Evolutionary conservation across 1,139 yeast genomes (phyloP), one percentile per base, ranked within the genome.

Genomic region (Dujonia santamariae): DNA sequence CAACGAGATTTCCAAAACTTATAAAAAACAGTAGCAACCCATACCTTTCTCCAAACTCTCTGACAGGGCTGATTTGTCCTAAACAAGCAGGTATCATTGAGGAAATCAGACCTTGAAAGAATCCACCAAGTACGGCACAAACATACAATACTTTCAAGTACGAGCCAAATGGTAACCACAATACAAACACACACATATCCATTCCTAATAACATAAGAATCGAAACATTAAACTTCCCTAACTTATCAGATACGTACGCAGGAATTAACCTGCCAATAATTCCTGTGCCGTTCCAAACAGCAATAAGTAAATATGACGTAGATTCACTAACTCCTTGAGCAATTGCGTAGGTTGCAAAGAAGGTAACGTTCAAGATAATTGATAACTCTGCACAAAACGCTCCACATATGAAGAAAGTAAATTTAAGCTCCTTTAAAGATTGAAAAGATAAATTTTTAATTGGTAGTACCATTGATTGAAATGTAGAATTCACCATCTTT

Each of bases 351-450:
- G 72, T 59, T 5, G 72, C 67, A 45, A 59, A 63, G 44, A 66
- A 68, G 0, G 75, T 68, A 30, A 70, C 56, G 5, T 75, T 59
- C 27, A 75, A 61, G 23, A 81, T 63, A 26, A 81, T 56, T 2
- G 84, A 67, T 30, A 78, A 61, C 47, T 83, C 92, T 9, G 77
- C 67, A 37, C 75, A 61, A 9, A 78, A 61, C 3, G 59, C 66
- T 1, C 70, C 72, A 8, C 47, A 45, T 1, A 60, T 57, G n/a
- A 64, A 45, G 28, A 50, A 52, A 4, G 48, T 17, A 28, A 38
- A 51, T 31, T 46, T 46, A 60, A 59, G 28, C 50, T 56, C 36
- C 27, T 36, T 42, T 32, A 48, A 40, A n/a, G 47, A 29, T 16
- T 28, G 30, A 23, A 46, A 45, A 35, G 30, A 27, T 6, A 27